Conservation (phyloP, 768 basidiomycete genomes). For the Boletus subparvulus region DNA sequence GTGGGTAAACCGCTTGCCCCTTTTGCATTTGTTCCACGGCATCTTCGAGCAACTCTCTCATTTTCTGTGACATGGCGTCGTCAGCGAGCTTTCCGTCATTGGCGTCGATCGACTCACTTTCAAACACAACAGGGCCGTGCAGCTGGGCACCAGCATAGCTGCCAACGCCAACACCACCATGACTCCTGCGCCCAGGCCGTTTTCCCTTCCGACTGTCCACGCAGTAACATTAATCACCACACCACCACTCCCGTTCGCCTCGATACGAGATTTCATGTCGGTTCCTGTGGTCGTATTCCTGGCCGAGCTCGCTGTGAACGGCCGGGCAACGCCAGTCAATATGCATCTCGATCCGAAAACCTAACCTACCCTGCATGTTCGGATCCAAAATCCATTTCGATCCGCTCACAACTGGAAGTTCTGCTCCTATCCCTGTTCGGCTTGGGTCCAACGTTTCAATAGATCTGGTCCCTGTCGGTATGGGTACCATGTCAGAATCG, state of each 20-base stretch:
- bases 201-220: conserved; percentile 1
- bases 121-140: conserved; percentile 73
- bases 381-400: conserved; percentile 12
- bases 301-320: conserved; percentile 2
- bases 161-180: conserved; percentile 72
- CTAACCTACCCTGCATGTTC: conserved; percentile 10
- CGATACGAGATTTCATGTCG: neutral
- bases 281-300: neutral
- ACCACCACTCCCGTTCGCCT: neutral
- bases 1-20: neutral
- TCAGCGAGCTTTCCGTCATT: conserved; percentile 2
- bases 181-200: conserved; percentile 58
- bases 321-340: neutral
- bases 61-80: conserved; percentile 3
- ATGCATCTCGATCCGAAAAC: conserved; percentile 1
- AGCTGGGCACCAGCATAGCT: conserved; percentile 52
- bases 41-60: neutral
- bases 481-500: neutral
- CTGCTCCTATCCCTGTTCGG: neutral
- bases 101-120: conserved; percentile 45
- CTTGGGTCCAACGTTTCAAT: neutral
- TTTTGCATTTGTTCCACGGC: neutral
- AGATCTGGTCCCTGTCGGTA: neutral
- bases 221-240: conserved; percentile 13
- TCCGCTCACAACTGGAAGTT: neutral